Base-by-base conservation (phyloP, 2,329 filamentous ascomycete species). In the Neonectria faginata region DNA sequence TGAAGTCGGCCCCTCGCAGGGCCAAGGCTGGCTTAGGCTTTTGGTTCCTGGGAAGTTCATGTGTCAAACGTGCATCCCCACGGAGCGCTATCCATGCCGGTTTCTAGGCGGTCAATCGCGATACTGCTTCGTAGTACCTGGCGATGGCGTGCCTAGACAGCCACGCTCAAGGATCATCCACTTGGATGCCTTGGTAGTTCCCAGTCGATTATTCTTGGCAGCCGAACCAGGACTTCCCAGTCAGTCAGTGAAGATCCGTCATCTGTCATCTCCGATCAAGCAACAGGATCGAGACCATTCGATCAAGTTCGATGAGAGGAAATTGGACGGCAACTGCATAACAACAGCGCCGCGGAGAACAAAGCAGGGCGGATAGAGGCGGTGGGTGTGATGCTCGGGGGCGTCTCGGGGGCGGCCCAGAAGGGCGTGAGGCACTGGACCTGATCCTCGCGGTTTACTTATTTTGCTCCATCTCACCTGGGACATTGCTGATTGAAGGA, bases 11-110 rank as follows among this genome's bases (percentile, higher is more conserved):
- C 27, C 53, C 27, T 18, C 25, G 16, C 53, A 56, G 18, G 27
- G 8, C 3, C 36, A 56, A 42, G 42, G 20, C 10, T 20, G 20
- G 27, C 41, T 31, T 36, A 5, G 48, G 8, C 29, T 51, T 6
- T n/a, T 42, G 48, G n/a, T 51, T 51, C n/a, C 12, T 11, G 47
- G 14, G 54, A 22, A 25, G 54, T 11, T 18, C 29, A 57, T 48
- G 42, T 36, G 42, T 12, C 41, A 22, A 36, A 18, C 41, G 31
- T 18, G 27, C 12, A 25, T 45, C 27, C 41, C 22, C 39, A 41
- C 27, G 47, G 31, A 22, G 14, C 36, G 14, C 36, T 39, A n/a
- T 39, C 14, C 36, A n/a, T 39, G 14, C 14, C 8, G 6, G 14
- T 39, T 39, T 39, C 36, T 8, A 10, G 22, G 39, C 27, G 11